Evolutionary conservation across 345 rosid genomes (phyloP), one percentile per base, ranked within the genome.

Genomic region (Bruguiera gymnorhiza): DNA sequence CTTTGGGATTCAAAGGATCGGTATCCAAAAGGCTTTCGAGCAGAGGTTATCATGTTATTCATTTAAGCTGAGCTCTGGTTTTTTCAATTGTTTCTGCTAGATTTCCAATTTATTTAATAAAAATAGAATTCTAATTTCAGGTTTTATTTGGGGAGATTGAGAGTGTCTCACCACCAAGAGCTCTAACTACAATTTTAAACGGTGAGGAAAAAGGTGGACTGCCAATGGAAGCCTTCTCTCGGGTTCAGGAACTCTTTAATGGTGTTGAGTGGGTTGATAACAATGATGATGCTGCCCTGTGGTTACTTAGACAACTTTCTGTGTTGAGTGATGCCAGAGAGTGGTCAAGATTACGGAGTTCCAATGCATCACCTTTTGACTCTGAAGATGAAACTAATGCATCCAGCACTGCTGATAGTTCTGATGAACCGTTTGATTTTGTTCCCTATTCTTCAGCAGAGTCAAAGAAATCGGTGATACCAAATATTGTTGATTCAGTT

Each of bases 121-220:
- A 34, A 70, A 58, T 27, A 63, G 66, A 30, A 52, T 74, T 32
- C 68, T 48, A 20, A 59, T 26, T 74, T 48, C 88, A 95, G 99
- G 91, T 92, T 79, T 85, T 95, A 83, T 95, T 95, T 88, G 99
- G 96, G 69, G 96, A 95, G 63, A 84, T 79, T 77, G 97, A 92
- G 73, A 88, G 79, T 71, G 70, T 78, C 34, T 85, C 83, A 66
- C 97, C 92, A 31, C 86, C 81, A 56, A 86, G 81, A 73, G 92
- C 81, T 70, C 92, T 89, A 54, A 84, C 82, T 29, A 69, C 89
- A 68, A 78, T 90, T 63, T 77, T 92, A 76, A 89, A 86, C 82
- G 97, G 97, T 30, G 97, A 95, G 82, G 97, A 87, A 82, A 92
- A 89, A 80, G 96, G 97, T 67, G 99, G 99, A 75, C 79, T 95